These are phyloP conservation scores for Rhododendron henanense DNA, from an alignment of 148 eudicot genomes.

Conservation along the genomic window DNA sequence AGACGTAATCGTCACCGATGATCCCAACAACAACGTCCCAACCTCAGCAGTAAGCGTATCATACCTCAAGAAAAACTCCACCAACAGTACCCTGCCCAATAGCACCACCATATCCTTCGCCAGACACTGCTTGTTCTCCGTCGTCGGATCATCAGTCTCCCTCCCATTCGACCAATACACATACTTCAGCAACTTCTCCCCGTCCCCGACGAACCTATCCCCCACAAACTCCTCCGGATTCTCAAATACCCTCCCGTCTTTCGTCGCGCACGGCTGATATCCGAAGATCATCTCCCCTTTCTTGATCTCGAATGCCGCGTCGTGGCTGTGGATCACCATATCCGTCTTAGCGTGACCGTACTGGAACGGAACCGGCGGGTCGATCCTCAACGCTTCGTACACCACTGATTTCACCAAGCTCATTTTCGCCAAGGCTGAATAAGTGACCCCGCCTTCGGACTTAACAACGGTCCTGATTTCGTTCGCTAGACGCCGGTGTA, in stretches of 20 bases:
- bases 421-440: conserved; percentile 42
- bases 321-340: conserved; percentile 42
- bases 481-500: conserved; percentile 38
- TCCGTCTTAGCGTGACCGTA: conserved; percentile 52
- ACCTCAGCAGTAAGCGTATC: conserved; percentile 41
- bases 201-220: conserved; percentile 52
- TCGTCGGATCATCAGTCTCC: conserved; percentile 46
- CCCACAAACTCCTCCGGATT: conserved; percentile 44
- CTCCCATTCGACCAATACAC: conserved; percentile 64
- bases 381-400: conserved; percentile 49
- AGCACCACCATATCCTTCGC: conserved; percentile 54
- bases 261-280: conserved; percentile 52
- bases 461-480: conserved; percentile 49
- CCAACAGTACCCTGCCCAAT: conserved; percentile 40
- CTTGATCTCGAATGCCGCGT: conserved; percentile 37
- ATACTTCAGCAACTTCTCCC: conserved; percentile 44
- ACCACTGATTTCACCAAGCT: conserved; percentile 47
- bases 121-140: conserved; percentile 55
- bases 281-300: conserved; percentile 63
- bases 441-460: conserved; percentile 39
- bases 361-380: conserved; percentile 57
- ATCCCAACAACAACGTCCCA: conserved; percentile 18
- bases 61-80: conserved; percentile 52
- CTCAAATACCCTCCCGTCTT: conserved; percentile 43
- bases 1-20: conserved; percentile 30